Percentiles rank a stretch among this genome's conserved stretches.
phyloP scores from a whole-genome alignment of 768 basidiomycete genomes.

The Exsudoporus frostii region DNA sequence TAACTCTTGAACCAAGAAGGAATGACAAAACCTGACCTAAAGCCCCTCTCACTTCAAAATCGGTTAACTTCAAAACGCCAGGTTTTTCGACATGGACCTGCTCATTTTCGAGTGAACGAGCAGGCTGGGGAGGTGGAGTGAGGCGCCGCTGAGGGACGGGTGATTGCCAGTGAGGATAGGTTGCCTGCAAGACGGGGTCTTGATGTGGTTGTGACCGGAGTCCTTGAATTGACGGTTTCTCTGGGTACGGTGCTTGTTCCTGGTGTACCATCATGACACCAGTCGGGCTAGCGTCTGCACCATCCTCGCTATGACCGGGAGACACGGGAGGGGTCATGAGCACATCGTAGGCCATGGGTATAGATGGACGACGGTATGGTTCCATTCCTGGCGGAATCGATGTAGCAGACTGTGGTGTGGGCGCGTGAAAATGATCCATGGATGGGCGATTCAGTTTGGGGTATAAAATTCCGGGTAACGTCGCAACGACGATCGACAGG shows the following conservation, averaged over 20 bases:
- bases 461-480: not conserved
- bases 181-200: conserved; percentile 1
- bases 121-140: conserved; percentile 39
- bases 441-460: not conserved
- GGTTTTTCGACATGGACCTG: conserved; percentile 55
- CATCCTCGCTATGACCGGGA: conserved; percentile 48
- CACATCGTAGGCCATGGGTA: conserved; percentile 47
- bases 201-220: conserved; percentile 3
- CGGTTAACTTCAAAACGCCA: conserved; percentile 61
- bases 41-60: conserved; percentile 80
- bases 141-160: conserved; percentile 1
- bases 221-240: conserved; percentile 10
- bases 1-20: not conserved
- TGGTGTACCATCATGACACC: conserved; percentile 7
- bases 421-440: conserved; percentile 27
- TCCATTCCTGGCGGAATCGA: conserved; percentile 12
- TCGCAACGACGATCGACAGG: not conserved
- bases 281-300: conserved; percentile 16
- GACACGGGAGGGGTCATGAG: conserved; percentile 73
- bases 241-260: conserved; percentile 10
- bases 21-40: conserved; percentile 47
- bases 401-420: conserved; percentile 17
- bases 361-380: conserved; percentile 36
- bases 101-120: conserved; percentile 67
- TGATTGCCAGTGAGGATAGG: conserved; percentile 13